Conservation (phyloP, 345 rosid species). For the Eucalyptus camaldulensis region DNA sequence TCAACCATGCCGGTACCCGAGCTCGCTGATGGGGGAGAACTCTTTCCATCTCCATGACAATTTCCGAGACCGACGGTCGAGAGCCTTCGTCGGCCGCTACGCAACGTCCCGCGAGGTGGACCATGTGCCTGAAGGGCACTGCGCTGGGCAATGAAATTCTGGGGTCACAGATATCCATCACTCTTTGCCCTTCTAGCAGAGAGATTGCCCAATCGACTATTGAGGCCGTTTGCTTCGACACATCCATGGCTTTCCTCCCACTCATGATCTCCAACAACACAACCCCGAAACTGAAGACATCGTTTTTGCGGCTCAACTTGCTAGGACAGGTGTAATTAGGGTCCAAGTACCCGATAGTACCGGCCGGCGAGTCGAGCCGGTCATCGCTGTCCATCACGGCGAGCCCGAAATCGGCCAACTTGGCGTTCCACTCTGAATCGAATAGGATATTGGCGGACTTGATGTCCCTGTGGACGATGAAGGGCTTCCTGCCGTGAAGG, state of each 20-base stretch:
- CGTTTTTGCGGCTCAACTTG: constrained; percentile 41
- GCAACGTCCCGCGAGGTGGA: constrained; percentile 46
- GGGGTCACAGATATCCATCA: constrained; percentile 21
- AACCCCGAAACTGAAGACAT: constrained; percentile 66
- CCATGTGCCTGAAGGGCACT: constrained; percentile 13
- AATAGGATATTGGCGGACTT: constrained; percentile 60
- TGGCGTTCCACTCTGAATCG: constrained; percentile 41
- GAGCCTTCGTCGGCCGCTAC: constrained; percentile 18
- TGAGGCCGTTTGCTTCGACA: constrained; percentile 28
- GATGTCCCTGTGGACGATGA: constrained; percentile 59
- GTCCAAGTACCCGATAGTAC: constrained; percentile 74
- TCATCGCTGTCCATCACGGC: constrained; percentile 14
- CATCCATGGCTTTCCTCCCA: constrained; percentile 53
- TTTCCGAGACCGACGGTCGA: constrained; percentile 37
- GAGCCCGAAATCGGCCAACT: constrained; percentile 63
- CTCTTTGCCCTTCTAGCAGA: constrained; percentile 12
- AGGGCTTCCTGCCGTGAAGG: constrained; percentile 30
- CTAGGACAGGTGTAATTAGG: constrained; percentile 44
- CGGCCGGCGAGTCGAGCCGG: constrained; percentile 64
- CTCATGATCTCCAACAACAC: constrained; percentile 54
- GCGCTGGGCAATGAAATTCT: constrained; percentile 19
- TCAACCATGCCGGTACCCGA: constrained; percentile 20
- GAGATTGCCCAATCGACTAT: constrained; percentile 61
- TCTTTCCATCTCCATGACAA: constrained; percentile 22
- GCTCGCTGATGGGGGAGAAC: constrained; percentile 13